Evolutionary conservation across 2,329 filamentous ascomycete species (phyloP), one percentile per base, ranked within the genome.

Genomic region (Fusarium sp.): DNA sequence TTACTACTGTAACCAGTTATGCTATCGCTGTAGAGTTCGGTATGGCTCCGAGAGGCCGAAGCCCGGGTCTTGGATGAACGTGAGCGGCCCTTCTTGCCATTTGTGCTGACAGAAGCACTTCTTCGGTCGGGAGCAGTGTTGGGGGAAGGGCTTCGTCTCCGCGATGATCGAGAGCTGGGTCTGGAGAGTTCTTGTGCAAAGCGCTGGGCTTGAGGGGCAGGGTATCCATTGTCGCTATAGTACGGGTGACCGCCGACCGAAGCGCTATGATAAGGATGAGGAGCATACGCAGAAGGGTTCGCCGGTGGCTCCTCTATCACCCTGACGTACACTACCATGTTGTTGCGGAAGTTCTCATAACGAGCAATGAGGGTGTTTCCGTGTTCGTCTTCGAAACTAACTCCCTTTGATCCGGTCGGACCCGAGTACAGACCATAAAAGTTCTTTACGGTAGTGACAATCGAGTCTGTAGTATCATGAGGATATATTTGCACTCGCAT

Each of bases 401-500:
- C 92, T 71, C 96, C 95, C 78, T 91, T 91, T 72, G 89, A 89
- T 73, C 89, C 87, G 67, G 82, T 82, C 36, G 86, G 85, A 66
- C 88, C 90, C 71, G 95, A 93, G 79, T 98, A 98, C 72, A 99
- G 87, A 65, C 96, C 96, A 78, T 97, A 98, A 83, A 98, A 98
- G 85, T 98, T 98, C 87, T 97, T 98, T 77, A 98, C 95, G 2
- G 96, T 98, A 15, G 94, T 96, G 69, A 98, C 93, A 82, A 99
- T 99, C 36, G 95, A 98, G 78, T 98, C 95, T 22, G 95, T 98
- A 53, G 93, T 95, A 84, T 99, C 96, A 81, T 98, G 95, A 46
- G 93, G 93, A 77, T 92, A 97, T 73, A 99, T 98, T 76, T 97
- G 92, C 55, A 95, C 92, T 75, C 92, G 87, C 88, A 95, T 91